A percentile compares a stretch with the other conserved stretches of the same genome.
phyloP scores from a whole-genome alignment of 176 grass and related monocot species.

The Aechmea fasciata region DNA sequence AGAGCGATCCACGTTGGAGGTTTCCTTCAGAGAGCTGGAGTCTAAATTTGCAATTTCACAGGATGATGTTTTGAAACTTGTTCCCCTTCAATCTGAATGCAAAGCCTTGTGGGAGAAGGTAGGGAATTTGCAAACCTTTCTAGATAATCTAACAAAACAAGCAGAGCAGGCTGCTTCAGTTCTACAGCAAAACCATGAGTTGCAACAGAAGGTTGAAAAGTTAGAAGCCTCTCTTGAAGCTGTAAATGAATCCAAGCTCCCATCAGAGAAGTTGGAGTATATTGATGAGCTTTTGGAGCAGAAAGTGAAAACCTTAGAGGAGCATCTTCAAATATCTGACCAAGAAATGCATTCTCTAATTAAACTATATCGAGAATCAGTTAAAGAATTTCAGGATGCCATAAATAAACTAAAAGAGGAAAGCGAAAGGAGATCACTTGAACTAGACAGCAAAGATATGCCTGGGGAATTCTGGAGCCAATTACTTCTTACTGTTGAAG shows the following conservation, averaged over 20 bases:
- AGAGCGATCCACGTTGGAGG: conserved; percentile 50
- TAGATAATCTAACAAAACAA: conserved; percentile 39
- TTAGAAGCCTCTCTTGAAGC: conserved; percentile 35
- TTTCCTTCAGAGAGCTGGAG: conserved; percentile 44
- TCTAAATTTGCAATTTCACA: conserved; percentile 41
- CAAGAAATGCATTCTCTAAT: conserved; percentile 64
- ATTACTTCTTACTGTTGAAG: conserved; percentile 67
- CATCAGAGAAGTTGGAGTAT: conserved; percentile 16
- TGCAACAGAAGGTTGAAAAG: conserved; percentile 43
- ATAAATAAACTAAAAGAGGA: conserved; percentile 65
- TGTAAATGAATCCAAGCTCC: conserved; percentile 44
- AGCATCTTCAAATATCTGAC: conserved; percentile 48
- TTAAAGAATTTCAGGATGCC: conserved; percentile 64
- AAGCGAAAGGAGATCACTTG: conserved; percentile 39
- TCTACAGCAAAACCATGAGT: conserved; percentile 31
- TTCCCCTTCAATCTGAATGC: conserved; percentile 35
- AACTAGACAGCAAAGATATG: conserved; percentile 39
- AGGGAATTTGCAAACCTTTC: conserved; percentile 47
- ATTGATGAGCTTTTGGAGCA: conserved; percentile 53
- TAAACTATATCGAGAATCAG: conserved; percentile 75
- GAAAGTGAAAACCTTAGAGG: conserved; percentile 55
- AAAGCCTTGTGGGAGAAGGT: conserved; percentile 49
- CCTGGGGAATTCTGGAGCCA: conserved; percentile 72
- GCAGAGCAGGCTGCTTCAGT: conserved; percentile 31
- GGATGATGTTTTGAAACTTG: conserved; percentile 44